These are phyloP conservation scores for Euphorbia pulcherrima DNA, from an alignment of 345 rosid species.

Conservation along the genomic window DNA sequence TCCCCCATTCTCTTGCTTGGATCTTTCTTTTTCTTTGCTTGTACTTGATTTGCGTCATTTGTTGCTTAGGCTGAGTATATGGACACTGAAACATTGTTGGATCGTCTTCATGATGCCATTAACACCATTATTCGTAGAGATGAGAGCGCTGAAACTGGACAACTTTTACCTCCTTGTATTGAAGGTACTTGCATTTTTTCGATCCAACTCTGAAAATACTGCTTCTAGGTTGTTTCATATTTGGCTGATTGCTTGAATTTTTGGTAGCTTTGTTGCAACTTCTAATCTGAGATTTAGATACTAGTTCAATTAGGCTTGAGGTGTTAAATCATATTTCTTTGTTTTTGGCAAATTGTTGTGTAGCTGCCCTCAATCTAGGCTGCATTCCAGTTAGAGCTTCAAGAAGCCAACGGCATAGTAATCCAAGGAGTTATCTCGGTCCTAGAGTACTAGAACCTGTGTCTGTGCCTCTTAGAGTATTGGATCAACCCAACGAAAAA, in stretches of 20 bases:
- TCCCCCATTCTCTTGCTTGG: slow-evolving; percentile 10
- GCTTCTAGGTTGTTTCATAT: not conserved
- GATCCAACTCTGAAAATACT: slow-evolving; percentile 15
- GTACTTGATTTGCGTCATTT: not conserved
- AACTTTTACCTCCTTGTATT: slow-evolving; percentile 93
- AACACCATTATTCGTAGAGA: slow-evolving; percentile 89
- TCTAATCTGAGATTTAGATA: not conserved
- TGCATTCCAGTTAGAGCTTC: slow-evolving; percentile 91
- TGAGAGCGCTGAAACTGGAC: slow-evolving; percentile 72
- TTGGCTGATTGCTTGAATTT: not conserved
- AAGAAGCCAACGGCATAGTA: slow-evolving; percentile 88
- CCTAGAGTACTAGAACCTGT: slow-evolving; percentile 57
- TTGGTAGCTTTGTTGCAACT: not conserved
- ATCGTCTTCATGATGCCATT: slow-evolving; percentile 84
- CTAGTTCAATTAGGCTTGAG: not conserved
- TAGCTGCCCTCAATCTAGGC: slow-evolving; percentile 94
- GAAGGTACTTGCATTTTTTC: slow-evolving; percentile 59
- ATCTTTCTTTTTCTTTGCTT: slow-evolving; percentile 10
- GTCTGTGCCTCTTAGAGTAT: slow-evolving; percentile 32
- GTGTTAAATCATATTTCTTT: not conserved
- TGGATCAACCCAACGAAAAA: slow-evolving; percentile 31
- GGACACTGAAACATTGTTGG: slow-evolving; percentile 75
- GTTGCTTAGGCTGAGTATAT: slow-evolving; percentile 66
- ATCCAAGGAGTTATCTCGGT: slow-evolving; percentile 73
- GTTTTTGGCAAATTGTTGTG: slow-evolving; percentile 17